Base-by-base conservation (phyloP, 306 rosid genomes). In the Rosa persica region DNA sequence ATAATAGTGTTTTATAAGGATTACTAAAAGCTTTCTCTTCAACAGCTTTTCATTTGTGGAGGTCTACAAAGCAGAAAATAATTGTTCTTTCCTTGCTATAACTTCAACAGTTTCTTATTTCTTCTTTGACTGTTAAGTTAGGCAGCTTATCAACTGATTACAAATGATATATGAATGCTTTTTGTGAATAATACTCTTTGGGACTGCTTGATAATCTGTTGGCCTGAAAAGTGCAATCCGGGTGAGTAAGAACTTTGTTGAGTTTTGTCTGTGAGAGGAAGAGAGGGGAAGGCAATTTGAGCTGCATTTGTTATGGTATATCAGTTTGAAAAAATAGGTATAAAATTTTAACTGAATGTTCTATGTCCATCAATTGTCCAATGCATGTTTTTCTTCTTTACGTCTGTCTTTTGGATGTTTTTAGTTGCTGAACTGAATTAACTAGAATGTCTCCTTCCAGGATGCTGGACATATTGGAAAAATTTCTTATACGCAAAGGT, bases 401-500 rank as follows among this genome's bases (percentile, higher is more conserved):
- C n/a, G 51, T 34, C 6, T 8, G 39, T 22, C 48, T 12, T 16
- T 19, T 67, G 49, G 73, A 55, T 20, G 30, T 34, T 43, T 61
- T 42, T 39, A 66, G 27, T 65, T 23, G 61, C 80, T 83, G 83
- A 83, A 83, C 66, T 69, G 25, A 74, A 78, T 69, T 74, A 85
- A 83, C 72, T 74, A 49, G 69, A 76, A 78, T 70, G 70, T 16
- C 75, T 78, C 38, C 86, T 83, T 80, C 49, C 79, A 94, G 98
- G 91, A 94, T 94, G 98, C 89, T 94, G 77, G 92, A 90, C 85
- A 90, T 94, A 83, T 88, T 94, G 75, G 97, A 94, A 85, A 94
- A 94, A 85, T 88, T 94, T 78, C 91, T 92, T 52, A 88, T 90
- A 66, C 89, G 97, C 58, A 94, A 85, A 84, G 98, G 98, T 75